These are phyloP conservation scores for Penicillium canariense DNA, from an alignment of 495 filamentous ascomycete genomes.

Conservation along the genomic window DNA sequence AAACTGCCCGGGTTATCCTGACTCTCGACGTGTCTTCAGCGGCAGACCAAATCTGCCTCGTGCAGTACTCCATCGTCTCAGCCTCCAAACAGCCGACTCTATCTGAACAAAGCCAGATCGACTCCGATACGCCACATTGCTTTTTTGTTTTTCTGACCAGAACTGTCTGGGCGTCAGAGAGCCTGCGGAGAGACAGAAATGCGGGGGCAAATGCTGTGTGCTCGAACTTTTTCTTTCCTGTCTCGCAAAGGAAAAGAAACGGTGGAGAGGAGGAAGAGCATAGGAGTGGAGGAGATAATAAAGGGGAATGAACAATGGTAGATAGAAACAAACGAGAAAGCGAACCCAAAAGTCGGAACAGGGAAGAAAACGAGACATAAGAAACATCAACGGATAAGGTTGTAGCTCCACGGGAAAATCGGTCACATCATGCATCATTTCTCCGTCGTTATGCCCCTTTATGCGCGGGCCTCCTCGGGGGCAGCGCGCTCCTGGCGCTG, in stretches of 20 bases:
- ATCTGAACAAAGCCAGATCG: slow-evolving; percentile 35
- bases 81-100: slow-evolving; percentile 10
- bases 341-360: slow-evolving; percentile 11
- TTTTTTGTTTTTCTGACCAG: slow-evolving; percentile 12
- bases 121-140: slow-evolving; percentile 39
- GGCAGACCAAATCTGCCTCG: slow-evolving; percentile 17
- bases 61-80: slow-evolving; percentile 11
- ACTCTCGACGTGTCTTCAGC: slow-evolving; percentile 17
- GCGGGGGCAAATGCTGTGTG: slow-evolving; percentile 1
- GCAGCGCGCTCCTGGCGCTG: slow-evolving; percentile 38
- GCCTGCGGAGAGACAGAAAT: slow-evolving; percentile 7
- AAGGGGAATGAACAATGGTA: slow-evolving; percentile 16
- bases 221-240: slow-evolving; percentile 6
- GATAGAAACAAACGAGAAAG: slow-evolving; percentile 14
- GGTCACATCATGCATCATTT: slow-evolving; percentile 31
- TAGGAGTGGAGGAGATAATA: slow-evolving; percentile 18
- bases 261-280: slow-evolving; percentile 18
- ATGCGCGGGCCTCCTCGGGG: slow-evolving; percentile 45
- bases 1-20: background rate
- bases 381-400: slow-evolving; percentile 22
- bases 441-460: slow-evolving; percentile 17
- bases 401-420: slow-evolving; percentile 17
- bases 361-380: slow-evolving; percentile 20
- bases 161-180: slow-evolving; percentile 4
- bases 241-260: slow-evolving; percentile 10